These are phyloP conservation scores for Suillus plorans DNA, from an alignment of 768 basidiomycete genomes.

Conservation along the genomic window DNA sequence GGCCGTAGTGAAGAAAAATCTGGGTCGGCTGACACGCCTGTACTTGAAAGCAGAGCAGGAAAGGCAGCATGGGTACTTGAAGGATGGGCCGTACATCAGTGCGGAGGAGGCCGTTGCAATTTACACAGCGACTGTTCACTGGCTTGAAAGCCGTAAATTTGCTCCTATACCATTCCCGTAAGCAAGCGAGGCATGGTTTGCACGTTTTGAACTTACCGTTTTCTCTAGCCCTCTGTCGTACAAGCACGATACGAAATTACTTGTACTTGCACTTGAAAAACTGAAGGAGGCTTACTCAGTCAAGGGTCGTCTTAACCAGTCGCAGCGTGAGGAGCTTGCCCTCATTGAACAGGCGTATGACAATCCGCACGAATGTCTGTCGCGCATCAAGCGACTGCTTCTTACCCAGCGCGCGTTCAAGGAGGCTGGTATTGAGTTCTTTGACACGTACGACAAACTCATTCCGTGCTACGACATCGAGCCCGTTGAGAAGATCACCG, in stretches of 20 bases:
- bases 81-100: slow-evolving; percentile 98
- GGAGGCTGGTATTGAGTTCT: slow-evolving; percentile 95
- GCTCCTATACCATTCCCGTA: slow-evolving; percentile 98
- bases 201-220: slow-evolving; percentile 5
- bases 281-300: slow-evolving; percentile 99
- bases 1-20: slow-evolving; percentile 98
- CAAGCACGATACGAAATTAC: slow-evolving; percentile 97
- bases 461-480: slow-evolving; percentile 99
- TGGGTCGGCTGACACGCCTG: slow-evolving; percentile 94
- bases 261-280: slow-evolving; percentile 96
- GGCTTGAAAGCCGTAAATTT: slow-evolving; percentile 97
- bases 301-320: slow-evolving; percentile 96
- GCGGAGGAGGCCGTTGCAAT: slow-evolving; percentile 99
- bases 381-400: slow-evolving; percentile 95
- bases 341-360: slow-evolving; percentile 99
- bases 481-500: slow-evolving; percentile 99
- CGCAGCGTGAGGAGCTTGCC: slow-evolving; percentile 96
- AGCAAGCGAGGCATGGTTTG: slow-evolving; percentile 25
- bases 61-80: slow-evolving; percentile 96
- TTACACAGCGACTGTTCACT: slow-evolving; percentile 98
- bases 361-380: slow-evolving; percentile 98
- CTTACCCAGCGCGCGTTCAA: slow-evolving; percentile 99
- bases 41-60: slow-evolving; percentile 99
- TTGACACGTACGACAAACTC: slow-evolving; percentile 96
- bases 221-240: slow-evolving; percentile 81